Evolutionary conservation across 441 rosid genomes (phyloP).

Genomic region (Pelargonium citronellum): DNA sequence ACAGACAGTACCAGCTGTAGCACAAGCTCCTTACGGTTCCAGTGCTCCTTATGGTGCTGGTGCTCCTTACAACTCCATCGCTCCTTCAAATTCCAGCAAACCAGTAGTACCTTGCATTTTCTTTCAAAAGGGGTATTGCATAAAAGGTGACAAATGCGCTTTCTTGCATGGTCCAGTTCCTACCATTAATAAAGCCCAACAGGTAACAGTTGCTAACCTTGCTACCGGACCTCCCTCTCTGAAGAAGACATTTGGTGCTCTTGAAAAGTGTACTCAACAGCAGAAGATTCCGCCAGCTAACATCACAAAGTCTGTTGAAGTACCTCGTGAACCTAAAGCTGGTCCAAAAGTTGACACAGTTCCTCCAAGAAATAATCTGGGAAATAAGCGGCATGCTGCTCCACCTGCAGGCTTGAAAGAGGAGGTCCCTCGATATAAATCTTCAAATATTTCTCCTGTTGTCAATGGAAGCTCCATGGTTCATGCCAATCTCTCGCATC

Average conservation of each 20-base stretch:
- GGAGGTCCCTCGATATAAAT: slow-evolving; percentile 39
- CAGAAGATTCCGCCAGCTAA: slow-evolving; percentile 30
- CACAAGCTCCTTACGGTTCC: slow-evolving; percentile 25
- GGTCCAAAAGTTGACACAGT: slow-evolving; percentile 29
- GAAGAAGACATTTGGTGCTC: slow-evolving; percentile 35
- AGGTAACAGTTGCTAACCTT: slow-evolving; percentile 25
- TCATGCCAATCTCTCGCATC: slow-evolving; percentile 42
- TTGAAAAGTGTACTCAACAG: slow-evolving; percentile 36
- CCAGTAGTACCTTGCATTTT: slow-evolving; percentile 73
- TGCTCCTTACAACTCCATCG: neutral
- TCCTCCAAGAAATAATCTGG: slow-evolving; percentile 30
- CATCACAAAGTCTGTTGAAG: slow-evolving; percentile 28
- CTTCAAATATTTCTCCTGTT: slow-evolving; percentile 25
- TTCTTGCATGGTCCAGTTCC: slow-evolving; percentile 60
- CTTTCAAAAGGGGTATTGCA: slow-evolving; percentile 74
- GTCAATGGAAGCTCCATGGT: slow-evolving; percentile 35
- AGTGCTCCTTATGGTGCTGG: neutral
- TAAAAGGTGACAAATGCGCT: slow-evolving; percentile 80
- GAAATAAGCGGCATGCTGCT: slow-evolving; percentile 32
- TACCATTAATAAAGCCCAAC: slow-evolving; percentile 35
- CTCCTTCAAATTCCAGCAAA: slow-evolving; percentile 28
- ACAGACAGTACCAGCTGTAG: slow-evolving; percentile 21
- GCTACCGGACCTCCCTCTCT: slow-evolving; percentile 32
- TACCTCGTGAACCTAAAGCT: slow-evolving; percentile 31
- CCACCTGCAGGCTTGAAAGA: slow-evolving; percentile 31